Evolutionary conservation across 1,284 basidiomycete genomes (phyloP).

Genomic region (Mycosarcoma maydis): DNA sequence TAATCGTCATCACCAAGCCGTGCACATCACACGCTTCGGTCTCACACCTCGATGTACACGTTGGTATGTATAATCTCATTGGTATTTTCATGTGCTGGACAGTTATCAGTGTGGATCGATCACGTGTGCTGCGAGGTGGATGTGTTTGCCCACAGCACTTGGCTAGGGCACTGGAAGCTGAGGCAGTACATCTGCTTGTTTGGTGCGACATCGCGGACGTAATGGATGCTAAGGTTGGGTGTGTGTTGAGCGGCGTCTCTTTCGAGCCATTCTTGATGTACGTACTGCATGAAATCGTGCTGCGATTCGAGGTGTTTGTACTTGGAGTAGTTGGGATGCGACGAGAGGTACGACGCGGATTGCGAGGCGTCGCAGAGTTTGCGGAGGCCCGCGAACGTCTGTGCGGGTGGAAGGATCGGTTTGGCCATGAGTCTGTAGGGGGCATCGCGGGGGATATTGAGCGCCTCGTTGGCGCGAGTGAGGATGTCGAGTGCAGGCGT

Average conservation of each 20-base stretch:
- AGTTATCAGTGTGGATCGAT: too few relatives aligned
- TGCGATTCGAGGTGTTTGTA: slow-evolving; percentile 2
- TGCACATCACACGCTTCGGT: background rate
- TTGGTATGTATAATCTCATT: too few relatives aligned
- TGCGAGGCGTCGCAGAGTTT: slow-evolving; percentile 9
- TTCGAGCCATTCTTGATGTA: slow-evolving; percentile 1
- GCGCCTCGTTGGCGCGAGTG: slow-evolving; percentile 48
- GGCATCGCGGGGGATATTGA: slow-evolving; percentile 22
- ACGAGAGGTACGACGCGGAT: slow-evolving; percentile 7
- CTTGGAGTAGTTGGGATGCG: slow-evolving; percentile 15
- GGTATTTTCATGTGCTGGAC: too few relatives aligned
- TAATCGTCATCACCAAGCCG: too few relatives aligned
- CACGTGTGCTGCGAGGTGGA: too few relatives aligned
- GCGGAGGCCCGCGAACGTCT: slow-evolving; percentile 28
- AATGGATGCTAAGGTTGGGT: slow-evolving; percentile 72
- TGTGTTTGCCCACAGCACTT: slow-evolving; percentile 52
- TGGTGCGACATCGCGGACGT: slow-evolving; percentile 92
- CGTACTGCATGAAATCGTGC: slow-evolving; percentile 1
- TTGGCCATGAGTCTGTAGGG: slow-evolving; percentile 2
- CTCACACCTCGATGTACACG: too few relatives aligned
- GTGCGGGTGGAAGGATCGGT: slow-evolving; percentile 30
- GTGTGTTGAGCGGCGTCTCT: slow-evolving; percentile 8
- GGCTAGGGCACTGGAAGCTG: slow-evolving; percentile 81
- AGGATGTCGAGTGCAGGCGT: slow-evolving; percentile 55
- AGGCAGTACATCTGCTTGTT: slow-evolving; percentile 99